Percentiles rank a stretch among this genome's conserved stretches.
Conservation (phyloP, 2,329 filamentous ascomycete species). For the Aspergillus terreus region DNA sequence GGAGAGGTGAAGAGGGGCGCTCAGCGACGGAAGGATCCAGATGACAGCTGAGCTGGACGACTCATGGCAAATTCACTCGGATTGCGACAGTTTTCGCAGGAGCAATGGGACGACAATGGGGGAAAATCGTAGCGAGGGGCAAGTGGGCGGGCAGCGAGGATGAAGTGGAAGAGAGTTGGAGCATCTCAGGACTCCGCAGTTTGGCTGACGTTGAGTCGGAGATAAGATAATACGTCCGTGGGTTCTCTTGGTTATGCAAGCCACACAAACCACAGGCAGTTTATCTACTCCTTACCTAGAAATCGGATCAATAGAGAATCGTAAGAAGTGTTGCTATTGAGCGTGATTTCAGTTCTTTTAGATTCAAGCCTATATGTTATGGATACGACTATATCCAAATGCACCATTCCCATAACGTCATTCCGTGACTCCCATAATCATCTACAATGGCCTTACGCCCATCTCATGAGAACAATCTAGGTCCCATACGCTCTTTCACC, state of each 20-base stretch:
- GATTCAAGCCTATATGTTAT: neutral
- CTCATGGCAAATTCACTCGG: constrained; percentile 15
- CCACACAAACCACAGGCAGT: neutral
- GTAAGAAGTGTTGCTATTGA: neutral
- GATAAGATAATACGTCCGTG: constrained; percentile 29
- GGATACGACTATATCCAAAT: constrained; percentile 8
- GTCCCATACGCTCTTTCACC: constrained; percentile 25
- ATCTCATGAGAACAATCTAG: constrained; percentile 32
- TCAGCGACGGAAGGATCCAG: constrained; percentile 20
- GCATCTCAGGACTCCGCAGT: constrained; percentile 9
- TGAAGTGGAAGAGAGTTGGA: constrained; percentile 4
- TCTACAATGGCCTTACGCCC: neutral
- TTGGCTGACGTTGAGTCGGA: constrained; percentile 19
- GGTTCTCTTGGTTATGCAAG: neutral
- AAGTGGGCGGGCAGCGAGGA: constrained; percentile 3
- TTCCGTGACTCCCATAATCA: constrained; percentile 5
- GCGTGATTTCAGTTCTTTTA: neutral
- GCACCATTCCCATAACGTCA: constrained; percentile 14
- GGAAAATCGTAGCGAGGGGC: neutral
- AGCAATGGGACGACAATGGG: constrained; percentile 3
- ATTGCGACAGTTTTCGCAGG: neutral
- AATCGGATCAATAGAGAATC: neutral
- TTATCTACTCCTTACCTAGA: neutral
- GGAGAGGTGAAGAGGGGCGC: constrained; percentile 14
- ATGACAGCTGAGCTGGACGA: constrained; percentile 7